Evolutionary conservation across 495 filamentous ascomycete species (phyloP).

Genomic region (Penicillium arizonense): DNA sequence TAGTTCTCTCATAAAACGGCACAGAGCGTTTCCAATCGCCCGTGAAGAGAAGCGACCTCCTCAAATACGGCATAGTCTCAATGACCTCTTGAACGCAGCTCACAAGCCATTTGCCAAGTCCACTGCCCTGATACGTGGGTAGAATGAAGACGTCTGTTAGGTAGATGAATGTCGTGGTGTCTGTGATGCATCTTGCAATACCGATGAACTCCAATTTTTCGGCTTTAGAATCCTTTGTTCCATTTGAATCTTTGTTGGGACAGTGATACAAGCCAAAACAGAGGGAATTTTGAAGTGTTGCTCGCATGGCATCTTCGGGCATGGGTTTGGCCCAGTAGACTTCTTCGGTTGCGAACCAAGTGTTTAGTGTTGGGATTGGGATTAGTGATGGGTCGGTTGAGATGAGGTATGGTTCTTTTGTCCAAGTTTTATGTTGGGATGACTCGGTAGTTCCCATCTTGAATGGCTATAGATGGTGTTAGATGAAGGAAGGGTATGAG

Average conservation of each 20-base stretch:
- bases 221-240: neutral
- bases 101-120: constrained; percentile 63
- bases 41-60: constrained; percentile 53
- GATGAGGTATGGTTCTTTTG: constrained; percentile 37
- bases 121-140: constrained; percentile 53
- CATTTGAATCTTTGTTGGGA: neutral
- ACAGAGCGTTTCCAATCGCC: constrained; percentile 27
- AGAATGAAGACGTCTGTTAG: constrained; percentile 68
- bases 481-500: neutral
- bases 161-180: constrained; percentile 64
- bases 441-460: neutral
- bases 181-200: constrained; percentile 62
- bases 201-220: constrained; percentile 43
- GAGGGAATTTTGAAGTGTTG: constrained; percentile 50
- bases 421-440: constrained; percentile 14
- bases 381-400: constrained; percentile 52
- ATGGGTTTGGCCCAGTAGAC: constrained; percentile 55
- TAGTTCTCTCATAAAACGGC: constrained; percentile 43
- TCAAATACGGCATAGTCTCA: constrained; percentile 50
- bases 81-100: constrained; percentile 54
- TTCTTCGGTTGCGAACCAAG: constrained; percentile 47
- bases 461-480: neutral
- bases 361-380: constrained; percentile 47
- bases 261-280: constrained; percentile 53
- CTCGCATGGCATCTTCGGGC: constrained; percentile 34